Evolutionary conservation across 2,329 filamentous ascomycete species (phyloP).

Genomic region (Penicillium brasilianum): DNA sequence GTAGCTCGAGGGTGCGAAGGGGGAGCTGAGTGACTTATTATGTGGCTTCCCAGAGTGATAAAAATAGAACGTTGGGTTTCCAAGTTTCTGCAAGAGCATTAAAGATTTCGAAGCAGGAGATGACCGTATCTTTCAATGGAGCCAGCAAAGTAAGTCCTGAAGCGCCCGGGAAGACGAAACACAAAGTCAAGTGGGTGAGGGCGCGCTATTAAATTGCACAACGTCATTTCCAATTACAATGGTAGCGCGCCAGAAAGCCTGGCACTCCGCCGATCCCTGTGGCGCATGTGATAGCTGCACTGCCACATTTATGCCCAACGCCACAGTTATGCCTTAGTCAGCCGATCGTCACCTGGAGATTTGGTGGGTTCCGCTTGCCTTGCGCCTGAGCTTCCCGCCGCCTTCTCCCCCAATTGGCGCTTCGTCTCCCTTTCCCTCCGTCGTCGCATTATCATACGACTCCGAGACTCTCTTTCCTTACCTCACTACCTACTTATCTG

Average conservation of each 20-base stretch:
- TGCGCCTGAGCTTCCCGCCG: constrained; percentile 9
- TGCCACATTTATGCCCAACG: constrained; percentile 16
- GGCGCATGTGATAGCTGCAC: constrained; percentile 19
- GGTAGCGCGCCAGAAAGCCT: constrained; percentile 18
- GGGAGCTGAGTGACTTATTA: constrained; percentile 11
- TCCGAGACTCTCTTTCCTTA: neutral
- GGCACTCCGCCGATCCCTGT: constrained; percentile 27
- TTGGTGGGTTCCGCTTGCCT: constrained; percentile 17
- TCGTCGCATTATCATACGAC: neutral
- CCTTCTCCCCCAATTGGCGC: constrained; percentile 13
- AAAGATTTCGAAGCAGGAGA: constrained; percentile 14
- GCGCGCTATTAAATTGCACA: constrained; percentile 1
- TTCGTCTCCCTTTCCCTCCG: constrained; percentile 6
- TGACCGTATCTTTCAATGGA: constrained; percentile 9
- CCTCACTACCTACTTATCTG: constrained; percentile 3
- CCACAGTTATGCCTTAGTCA: constrained; percentile 25
- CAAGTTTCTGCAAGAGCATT: neutral
- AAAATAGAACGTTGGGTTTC: constrained; percentile 12
- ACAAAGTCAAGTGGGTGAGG: constrained; percentile 1
- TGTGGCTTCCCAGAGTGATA: constrained; percentile 13
- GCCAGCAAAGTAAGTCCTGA: constrained; percentile 1
- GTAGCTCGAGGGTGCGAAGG: neutral
- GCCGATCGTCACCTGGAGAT: constrained; percentile 24
- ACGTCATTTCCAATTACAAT: constrained; percentile 32
- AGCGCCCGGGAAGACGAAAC: constrained; percentile 13